phyloP scores from a whole-genome alignment of 768 basidiomycete species.

The Kwoniella dejecticola region DNA sequence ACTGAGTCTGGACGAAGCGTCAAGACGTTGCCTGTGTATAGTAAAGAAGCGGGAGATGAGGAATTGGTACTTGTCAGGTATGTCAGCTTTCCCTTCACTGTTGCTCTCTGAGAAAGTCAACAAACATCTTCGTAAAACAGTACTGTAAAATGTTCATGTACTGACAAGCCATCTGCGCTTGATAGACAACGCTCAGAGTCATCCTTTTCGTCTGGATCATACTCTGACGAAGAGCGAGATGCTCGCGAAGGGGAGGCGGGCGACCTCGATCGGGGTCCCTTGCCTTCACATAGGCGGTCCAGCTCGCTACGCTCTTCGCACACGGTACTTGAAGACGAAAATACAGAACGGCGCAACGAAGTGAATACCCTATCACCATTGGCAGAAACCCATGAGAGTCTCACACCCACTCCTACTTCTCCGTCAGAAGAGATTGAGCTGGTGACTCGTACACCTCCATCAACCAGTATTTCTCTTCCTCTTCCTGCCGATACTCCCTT shows the following conservation, averaged over 20 bases:
- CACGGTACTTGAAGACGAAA: not conserved
- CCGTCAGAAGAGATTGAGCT: not conserved
- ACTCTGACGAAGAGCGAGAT: slow-evolving; percentile 6
- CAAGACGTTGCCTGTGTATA: slow-evolving; percentile 44
- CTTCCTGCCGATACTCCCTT: not conserved
- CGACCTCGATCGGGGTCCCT: slow-evolving; percentile 4
- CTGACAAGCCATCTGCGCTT: no score
- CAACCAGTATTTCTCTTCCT: not conserved
- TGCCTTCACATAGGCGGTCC: slow-evolving; percentile 1
- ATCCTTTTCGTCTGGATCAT: slow-evolving; percentile 15
- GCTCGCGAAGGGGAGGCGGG: slow-evolving; percentile 4
- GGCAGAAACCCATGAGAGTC: not conserved
- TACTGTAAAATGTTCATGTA: no score
- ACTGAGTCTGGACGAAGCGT: slow-evolving; percentile 45
- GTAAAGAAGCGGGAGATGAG: slow-evolving; percentile 49
- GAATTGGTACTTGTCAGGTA: slow-evolving; percentile 47
- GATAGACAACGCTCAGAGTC: slow-evolving; percentile 23
- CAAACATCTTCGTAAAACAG: no score
- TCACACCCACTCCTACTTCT: no score
- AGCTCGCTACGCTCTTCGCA: not conserved
- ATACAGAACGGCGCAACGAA: not conserved
- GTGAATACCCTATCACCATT: not conserved
- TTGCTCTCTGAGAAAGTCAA: no score
- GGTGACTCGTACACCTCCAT: not conserved
- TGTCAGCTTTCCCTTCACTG: no score